These are phyloP conservation scores for Pseudogymnoascus sp. DNA, from an alignment of 2,329 filamentous ascomycete genomes.

Conservation along the genomic window DNA sequence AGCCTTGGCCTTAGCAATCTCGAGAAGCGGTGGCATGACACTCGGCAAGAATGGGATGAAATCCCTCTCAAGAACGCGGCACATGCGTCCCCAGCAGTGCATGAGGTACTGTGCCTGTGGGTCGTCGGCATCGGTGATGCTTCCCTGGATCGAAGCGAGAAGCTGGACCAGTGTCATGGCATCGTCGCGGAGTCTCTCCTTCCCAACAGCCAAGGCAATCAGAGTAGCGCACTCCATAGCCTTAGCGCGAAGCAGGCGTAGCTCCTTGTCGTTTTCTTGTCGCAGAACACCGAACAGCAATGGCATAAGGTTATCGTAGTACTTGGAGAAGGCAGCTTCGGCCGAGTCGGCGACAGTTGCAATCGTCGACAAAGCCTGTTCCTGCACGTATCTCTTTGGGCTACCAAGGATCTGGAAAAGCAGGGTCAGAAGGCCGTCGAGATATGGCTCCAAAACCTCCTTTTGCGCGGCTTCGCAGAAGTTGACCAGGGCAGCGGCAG, in stretches of 20 bases:
- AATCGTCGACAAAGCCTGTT: constrained; percentile 95
- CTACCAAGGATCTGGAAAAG: constrained; percentile 83
- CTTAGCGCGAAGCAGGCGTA: constrained; percentile 83
- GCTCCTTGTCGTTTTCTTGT: constrained; percentile 88
- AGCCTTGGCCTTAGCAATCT: constrained; percentile 88
- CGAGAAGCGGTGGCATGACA: constrained; percentile 89
- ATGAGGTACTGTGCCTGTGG: constrained; percentile 95
- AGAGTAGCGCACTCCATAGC: constrained; percentile 98
- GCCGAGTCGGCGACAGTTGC: constrained; percentile 98
- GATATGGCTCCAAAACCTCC: constrained; percentile 80
- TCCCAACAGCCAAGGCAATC: constrained; percentile 90
- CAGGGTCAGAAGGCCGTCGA: constrained; percentile 77
- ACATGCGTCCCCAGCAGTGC: constrained; percentile 99
- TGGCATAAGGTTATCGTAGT: constrained; percentile 94
- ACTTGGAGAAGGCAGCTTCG: constrained; percentile 87
- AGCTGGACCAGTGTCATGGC: constrained; percentile 81
- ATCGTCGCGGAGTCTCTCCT: constrained; percentile 82
- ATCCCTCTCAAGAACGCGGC: constrained; percentile 79
- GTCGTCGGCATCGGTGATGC: constrained; percentile 84
- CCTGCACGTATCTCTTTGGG: constrained; percentile 91
- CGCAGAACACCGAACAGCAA: constrained; percentile 82
- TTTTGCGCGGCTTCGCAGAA: constrained; percentile 99
- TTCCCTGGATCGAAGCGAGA: constrained; percentile 76
- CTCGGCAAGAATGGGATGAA: constrained; percentile 88
- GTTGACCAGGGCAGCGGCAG: constrained; percentile 94